Conservation (phyloP, 768 basidiomycete genomes). For the Mycena epipterygia region DNA sequence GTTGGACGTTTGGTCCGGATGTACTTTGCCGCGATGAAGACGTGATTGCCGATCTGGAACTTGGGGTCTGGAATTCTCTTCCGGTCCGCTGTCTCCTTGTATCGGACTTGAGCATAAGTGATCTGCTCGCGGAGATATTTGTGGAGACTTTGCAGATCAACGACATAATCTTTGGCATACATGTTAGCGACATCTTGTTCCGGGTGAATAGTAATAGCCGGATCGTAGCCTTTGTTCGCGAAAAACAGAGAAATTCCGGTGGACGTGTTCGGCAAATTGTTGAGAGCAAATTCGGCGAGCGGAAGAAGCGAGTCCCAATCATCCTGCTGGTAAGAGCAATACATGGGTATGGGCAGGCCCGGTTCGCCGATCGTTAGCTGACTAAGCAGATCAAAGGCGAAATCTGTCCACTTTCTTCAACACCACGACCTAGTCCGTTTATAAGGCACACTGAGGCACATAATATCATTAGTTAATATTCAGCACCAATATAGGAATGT, state of each 20-base stretch:
- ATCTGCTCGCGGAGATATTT: constrained; percentile 34
- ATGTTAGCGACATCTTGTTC: constrained; percentile 33
- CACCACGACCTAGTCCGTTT: too few relatives aligned
- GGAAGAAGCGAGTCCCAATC: constrained; percentile 43
- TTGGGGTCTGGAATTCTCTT: background rate
- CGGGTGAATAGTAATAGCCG: constrained; percentile 34
- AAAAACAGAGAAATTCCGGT: constrained; percentile 46
- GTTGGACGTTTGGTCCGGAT: too few relatives aligned
- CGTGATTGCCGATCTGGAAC: background rate
- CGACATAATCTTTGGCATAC: too few relatives aligned
- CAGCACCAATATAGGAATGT: too few relatives aligned
- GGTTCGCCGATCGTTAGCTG: too few relatives aligned
- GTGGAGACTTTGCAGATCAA: constrained; percentile 39
- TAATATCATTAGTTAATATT: too few relatives aligned
- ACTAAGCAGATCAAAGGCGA: too few relatives aligned
- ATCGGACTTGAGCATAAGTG: constrained; percentile 24
- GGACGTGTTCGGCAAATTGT: constrained; percentile 40
- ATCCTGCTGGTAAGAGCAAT: constrained; percentile 37
- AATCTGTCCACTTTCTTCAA: too few relatives aligned
- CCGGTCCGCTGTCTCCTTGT: background rate
- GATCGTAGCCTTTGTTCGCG: constrained; percentile 45
- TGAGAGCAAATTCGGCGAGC: constrained; percentile 46
- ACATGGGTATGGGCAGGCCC: background rate
- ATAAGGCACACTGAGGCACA: too few relatives aligned
- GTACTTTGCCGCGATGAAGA: too few relatives aligned